Percentiles rank a stretch among this genome's conserved stretches.
These are phyloP conservation scores for Isochrysis galbana DNA, from an alignment of 78 protist genomes.

Conservation along the genomic window DNA sequence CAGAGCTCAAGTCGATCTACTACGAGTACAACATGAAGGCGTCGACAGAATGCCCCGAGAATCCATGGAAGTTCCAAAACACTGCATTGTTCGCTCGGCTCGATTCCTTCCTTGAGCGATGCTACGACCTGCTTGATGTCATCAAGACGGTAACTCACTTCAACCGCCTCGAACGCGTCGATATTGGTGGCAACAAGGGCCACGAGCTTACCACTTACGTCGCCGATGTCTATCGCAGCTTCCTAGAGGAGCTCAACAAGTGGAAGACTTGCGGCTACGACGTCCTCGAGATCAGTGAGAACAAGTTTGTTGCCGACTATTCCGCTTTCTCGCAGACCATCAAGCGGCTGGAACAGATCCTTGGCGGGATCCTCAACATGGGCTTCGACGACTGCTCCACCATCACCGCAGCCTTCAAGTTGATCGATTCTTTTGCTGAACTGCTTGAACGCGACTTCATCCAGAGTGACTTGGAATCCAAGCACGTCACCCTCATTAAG, in stretches of 20 bases:
- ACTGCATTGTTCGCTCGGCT: constrained; percentile 53
- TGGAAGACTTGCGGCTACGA: not conserved
- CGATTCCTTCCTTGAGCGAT: constrained; percentile 59
- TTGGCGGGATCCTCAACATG: constrained; percentile 10
- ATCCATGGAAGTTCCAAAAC: constrained; percentile 61
- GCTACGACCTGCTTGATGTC: constrained; percentile 61
- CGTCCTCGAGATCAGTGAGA: not conserved
- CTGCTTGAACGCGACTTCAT: constrained; percentile 53
- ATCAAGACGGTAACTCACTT: constrained; percentile 43
- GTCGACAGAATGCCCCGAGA: not conserved
- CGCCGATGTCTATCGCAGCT: not conserved
- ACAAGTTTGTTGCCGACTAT: constrained; percentile 13
- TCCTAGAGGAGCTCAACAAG: not conserved
- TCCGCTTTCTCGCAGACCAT: not conserved
- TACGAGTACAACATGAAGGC: constrained; percentile 35
- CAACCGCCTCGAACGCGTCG: constrained; percentile 54
- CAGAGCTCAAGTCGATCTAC: constrained; percentile 30
- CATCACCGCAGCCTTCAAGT: constrained; percentile 52
- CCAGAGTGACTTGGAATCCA: constrained; percentile 43
- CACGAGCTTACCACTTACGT: not conserved
- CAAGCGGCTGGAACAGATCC: constrained; percentile 43
- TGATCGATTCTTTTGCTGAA: constrained; percentile 69
- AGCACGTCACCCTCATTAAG: constrained; percentile 42
- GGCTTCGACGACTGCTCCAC: constrained; percentile 58
- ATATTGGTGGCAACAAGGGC: constrained; percentile 74